These are phyloP conservation scores for Yamadazyma sp. DNA, from an alignment of 1,139 yeast genomes.

Conservation along the genomic window DNA sequence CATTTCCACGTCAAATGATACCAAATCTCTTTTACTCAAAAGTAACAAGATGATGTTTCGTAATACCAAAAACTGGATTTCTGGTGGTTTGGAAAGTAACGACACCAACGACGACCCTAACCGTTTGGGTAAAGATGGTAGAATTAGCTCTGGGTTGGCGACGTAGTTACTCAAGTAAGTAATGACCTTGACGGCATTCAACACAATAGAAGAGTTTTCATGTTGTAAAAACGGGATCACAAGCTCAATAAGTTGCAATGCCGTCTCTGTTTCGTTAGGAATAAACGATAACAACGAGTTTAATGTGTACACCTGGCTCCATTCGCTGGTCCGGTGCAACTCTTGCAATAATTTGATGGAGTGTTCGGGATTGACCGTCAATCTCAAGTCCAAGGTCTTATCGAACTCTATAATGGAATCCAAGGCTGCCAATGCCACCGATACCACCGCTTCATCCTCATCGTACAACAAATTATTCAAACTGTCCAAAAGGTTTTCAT, in stretches of 20 bases:
- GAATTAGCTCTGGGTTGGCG: constrained; percentile 36
- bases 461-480: constrained; percentile 61
- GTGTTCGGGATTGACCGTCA: constrained; percentile 56
- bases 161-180: constrained; percentile 75
- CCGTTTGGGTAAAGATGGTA: constrained; percentile 56
- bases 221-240: constrained; percentile 75
- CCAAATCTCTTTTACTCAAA: constrained; percentile 62
- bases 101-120: constrained; percentile 74
- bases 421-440: constrained; percentile 73
- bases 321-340: constrained; percentile 64
- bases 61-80: constrained; percentile 78
- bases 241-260: constrained; percentile 65
- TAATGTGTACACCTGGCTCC: constrained; percentile 77
- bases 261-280: constrained; percentile 68
- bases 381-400: constrained; percentile 41
- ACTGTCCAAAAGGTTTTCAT: constrained; percentile 47
- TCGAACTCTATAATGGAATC: constrained; percentile 63
- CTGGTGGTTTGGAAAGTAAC: constrained; percentile 74
- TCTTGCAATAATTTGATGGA: constrained; percentile 47
- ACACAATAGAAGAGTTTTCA: constrained; percentile 77
- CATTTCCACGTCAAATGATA: constrained; percentile 67
- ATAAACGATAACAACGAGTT: constrained; percentile 68
- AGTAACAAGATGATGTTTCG: constrained; percentile 78
- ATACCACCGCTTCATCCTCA: constrained; percentile 61
- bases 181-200: constrained; percentile 72